Conservation (phyloP, 1,284 basidiomycete genomes). For the Malassezia obtusa region DNA sequence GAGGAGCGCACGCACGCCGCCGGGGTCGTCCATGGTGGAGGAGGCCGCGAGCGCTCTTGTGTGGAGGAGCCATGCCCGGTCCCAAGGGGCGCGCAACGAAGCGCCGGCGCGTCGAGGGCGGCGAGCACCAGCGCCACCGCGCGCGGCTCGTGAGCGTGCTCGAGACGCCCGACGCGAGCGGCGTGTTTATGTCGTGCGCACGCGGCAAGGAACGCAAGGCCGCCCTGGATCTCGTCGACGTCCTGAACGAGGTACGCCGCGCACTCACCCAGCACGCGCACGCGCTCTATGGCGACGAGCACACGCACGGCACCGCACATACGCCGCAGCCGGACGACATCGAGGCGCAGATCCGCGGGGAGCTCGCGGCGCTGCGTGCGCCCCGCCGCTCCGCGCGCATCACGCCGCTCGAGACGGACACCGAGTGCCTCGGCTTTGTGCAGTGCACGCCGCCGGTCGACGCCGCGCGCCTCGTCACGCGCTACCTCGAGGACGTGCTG, state of each 20-base stretch:
- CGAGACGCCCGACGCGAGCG: constrained; percentile 3
- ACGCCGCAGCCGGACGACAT: constrained; percentile 23
- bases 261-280: constrained; percentile 7
- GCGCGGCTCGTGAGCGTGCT: not conserved
- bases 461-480: constrained; percentile 1
- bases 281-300: not conserved
- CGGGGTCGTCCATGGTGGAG: constrained; percentile 9
- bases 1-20: constrained; percentile 14
- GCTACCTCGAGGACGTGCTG: constrained; percentile 25
- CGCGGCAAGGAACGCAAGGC: constrained; percentile 39
- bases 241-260: constrained; percentile 31
- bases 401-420: constrained; percentile 10
- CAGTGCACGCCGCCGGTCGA: constrained; percentile 17
- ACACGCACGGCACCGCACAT: not conserved
- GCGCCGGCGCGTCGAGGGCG: not conserved
- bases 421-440: constrained; percentile 19
- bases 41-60: not conserved
- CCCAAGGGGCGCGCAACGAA: not conserved
- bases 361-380: constrained; percentile 22
- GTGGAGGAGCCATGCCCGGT: not conserved
- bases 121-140: constrained; percentile 14
- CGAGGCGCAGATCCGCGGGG: constrained; percentile 35
- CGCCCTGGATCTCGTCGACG: constrained; percentile 33
- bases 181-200: constrained; percentile 36
- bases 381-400: not conserved